Evolutionary conservation across 208 protist species (phyloP).

Genomic region (Jaenimonas drosophilae): DNA sequence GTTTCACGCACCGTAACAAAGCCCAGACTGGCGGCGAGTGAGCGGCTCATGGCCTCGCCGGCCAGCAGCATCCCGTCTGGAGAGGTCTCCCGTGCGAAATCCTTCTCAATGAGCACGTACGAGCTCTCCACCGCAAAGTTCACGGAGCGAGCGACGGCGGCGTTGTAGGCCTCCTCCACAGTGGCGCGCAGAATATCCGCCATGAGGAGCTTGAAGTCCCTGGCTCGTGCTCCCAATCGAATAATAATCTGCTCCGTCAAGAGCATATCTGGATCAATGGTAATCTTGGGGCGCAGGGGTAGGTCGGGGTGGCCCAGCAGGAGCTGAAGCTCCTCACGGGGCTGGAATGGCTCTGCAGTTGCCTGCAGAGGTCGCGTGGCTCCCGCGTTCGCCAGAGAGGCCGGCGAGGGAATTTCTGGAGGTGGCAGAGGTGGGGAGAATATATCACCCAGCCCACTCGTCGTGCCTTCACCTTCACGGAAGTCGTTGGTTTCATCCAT

Average conservation of each 20-base stretch:
- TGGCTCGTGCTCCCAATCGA: no score
- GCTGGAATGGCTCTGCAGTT: constrained; percentile 81
- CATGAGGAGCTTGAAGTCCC: constrained; percentile 24
- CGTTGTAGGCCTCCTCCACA: constrained; percentile 79
- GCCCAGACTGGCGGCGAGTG: constrained; percentile 68
- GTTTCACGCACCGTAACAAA: constrained; percentile 87
- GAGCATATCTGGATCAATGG: no score
- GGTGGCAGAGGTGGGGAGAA: constrained; percentile 9
- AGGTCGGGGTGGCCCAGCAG: constrained; percentile 9
- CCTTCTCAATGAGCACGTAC: constrained; percentile 91
- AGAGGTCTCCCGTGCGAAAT: constrained; percentile 95
- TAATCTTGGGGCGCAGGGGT: no score
- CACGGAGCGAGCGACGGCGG: constrained; percentile 89
- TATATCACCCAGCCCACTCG: no score
- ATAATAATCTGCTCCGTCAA: no score
- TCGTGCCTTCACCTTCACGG: constrained; percentile 38
- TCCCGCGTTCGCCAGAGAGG: constrained; percentile 19
- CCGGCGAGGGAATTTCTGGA: no score
- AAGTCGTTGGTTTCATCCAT: constrained; percentile 70
- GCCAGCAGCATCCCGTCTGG: constrained; percentile 34
- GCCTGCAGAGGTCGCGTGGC: constrained; percentile 50
- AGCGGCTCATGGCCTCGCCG: constrained; percentile 72
- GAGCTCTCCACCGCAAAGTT: constrained; percentile 89
- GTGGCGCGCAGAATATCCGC: constrained; percentile 69
- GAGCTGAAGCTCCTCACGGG: constrained; percentile 26